phyloP scores from a whole-genome alignment of 1,284 basidiomycete genomes.

The Ganoderma meredithae region DNA sequence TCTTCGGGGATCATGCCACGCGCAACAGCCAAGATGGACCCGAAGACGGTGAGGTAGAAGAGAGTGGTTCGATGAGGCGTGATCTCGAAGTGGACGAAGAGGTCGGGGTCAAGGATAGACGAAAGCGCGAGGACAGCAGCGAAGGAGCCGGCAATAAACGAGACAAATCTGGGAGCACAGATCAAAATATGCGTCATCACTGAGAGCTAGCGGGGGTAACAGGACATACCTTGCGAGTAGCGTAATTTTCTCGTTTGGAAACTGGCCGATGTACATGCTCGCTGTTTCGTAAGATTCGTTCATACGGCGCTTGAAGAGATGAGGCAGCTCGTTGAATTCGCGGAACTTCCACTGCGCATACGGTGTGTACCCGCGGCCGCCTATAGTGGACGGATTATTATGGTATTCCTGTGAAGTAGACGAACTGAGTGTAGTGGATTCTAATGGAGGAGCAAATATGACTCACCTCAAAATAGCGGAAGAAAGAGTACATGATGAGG shows the following conservation, averaged over 20 bases:
- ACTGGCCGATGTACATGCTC: conserved; percentile 96
- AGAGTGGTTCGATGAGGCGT: conserved; percentile 91
- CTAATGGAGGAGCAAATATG: conserved; percentile 1
- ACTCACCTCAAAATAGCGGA: conserved; percentile 96
- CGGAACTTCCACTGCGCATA: conserved; percentile 99
- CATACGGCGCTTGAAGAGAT: conserved; percentile 88
- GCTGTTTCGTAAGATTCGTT: conserved; percentile 90
- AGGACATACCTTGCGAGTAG: conserved; percentile 80
- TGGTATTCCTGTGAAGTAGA: conserved; percentile 85
- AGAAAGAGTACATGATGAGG: conserved; percentile 97
- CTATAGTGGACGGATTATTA: conserved; percentile 95
- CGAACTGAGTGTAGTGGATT: neutral
- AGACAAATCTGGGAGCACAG: conserved; percentile 75
- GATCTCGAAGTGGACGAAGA: conserved; percentile 94
- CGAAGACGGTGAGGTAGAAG: conserved; percentile 93
- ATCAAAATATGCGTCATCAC: neutral
- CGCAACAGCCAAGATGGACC: conserved; percentile 86
- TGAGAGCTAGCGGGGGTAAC: neutral
- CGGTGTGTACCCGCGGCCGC: conserved; percentile 91
- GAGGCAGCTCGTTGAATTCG: conserved; percentile 98
- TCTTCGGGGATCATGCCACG: conserved; percentile 97
- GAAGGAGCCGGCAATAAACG: conserved; percentile 96
- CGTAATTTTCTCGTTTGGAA: conserved; percentile 93
- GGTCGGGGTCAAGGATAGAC: conserved; percentile 91
- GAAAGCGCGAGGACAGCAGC: conserved; percentile 93